Conservation (phyloP, 2,329 filamentous ascomycete species). For the Fusarium longipes region DNA sequence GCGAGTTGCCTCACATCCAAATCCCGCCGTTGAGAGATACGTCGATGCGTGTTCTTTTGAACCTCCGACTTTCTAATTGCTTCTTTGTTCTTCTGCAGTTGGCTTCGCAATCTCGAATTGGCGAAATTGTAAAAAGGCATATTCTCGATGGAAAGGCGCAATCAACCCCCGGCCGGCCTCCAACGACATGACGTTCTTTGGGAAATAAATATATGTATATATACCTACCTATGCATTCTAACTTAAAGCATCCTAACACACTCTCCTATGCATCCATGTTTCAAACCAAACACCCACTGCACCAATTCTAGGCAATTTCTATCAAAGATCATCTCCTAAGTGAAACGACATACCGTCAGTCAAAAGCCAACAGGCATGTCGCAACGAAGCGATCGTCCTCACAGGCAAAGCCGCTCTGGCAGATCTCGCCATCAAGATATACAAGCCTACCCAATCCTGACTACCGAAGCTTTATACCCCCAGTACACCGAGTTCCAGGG, state of each 20-base stretch:
- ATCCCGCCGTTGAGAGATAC: constrained; percentile 1
- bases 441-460: constrained; percentile 21
- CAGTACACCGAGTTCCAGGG: not conserved
- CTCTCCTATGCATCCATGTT: not conserved
- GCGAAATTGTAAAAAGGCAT: not conserved
- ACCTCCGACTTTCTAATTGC: not conserved
- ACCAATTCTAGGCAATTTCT: not conserved
- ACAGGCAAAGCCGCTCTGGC: constrained; percentile 20
- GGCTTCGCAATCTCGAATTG: not conserved
- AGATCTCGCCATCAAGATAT: constrained; percentile 29
- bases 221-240: too few relatives aligned
- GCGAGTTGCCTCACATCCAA: not conserved
- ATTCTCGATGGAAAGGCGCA: not conserved
- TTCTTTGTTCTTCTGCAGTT: not conserved
- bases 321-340: too few relatives aligned
- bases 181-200: not conserved
- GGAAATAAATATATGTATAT: constrained; percentile 16
- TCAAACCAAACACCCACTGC: not conserved
- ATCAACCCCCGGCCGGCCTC: constrained; percentile 24
- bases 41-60: not conserved
- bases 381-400: constrained; percentile 24
- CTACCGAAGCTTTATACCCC: not conserved
- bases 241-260: too few relatives aligned
- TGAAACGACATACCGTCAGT: too few relatives aligned
- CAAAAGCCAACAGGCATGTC: constrained; percentile 22